Conservation (phyloP, 1,284 basidiomycete genomes). For the Trametes pubescens region DNA sequence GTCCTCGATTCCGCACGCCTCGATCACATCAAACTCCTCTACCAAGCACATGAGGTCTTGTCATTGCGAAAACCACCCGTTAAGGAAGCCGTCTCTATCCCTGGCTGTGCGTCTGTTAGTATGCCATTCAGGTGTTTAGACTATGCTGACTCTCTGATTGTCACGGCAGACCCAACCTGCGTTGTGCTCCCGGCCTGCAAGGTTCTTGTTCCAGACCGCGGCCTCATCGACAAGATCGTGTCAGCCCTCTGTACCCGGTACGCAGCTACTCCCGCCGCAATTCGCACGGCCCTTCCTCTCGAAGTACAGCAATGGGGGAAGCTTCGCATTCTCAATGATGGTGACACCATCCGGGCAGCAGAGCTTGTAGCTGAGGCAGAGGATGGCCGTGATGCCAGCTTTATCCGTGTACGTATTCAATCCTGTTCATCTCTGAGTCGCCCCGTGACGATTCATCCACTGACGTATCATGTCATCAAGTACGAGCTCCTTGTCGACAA, state of each 20-base stretch:
- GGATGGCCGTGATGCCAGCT: constrained; percentile 23
- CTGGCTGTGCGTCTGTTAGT: too few relatives aligned
- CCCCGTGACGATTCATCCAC: too few relatives aligned
- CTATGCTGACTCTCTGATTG: too few relatives aligned
- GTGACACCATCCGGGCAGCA: constrained; percentile 26
- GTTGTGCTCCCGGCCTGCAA: too few relatives aligned
- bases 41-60: not conserved
- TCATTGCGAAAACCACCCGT: too few relatives aligned
- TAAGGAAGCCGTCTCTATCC: not conserved
- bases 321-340: constrained; percentile 23
- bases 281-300: not conserved
- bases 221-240: constrained; percentile 19
- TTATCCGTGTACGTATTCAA: too few relatives aligned
- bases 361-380: not conserved
- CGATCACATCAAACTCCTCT: constrained; percentile 33
- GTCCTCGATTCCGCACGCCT: constrained; percentile 35
- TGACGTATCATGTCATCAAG: too few relatives aligned
- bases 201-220: too few relatives aligned
- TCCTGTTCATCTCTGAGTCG: too few relatives aligned
- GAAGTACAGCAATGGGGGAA: constrained; percentile 23
- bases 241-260: constrained; percentile 12
- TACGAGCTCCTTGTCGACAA: constrained; percentile 11
- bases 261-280: not conserved
- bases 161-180: too few relatives aligned
- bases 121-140: too few relatives aligned